Evolutionary conservation across 768 basidiomycete genomes (phyloP).

Genomic region (Suillus alpinus): DNA sequence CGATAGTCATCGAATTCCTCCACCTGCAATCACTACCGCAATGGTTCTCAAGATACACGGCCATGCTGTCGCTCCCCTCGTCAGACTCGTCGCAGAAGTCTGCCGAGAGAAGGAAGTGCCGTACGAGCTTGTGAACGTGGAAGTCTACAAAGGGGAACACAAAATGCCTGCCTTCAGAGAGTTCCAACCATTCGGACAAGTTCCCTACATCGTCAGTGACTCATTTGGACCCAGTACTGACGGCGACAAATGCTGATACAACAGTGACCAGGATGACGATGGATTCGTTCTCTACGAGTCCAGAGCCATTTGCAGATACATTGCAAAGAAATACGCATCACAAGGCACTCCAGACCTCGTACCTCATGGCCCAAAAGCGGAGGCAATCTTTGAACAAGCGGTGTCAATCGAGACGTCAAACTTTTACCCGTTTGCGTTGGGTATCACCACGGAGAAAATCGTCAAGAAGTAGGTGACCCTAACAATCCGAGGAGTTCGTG

Average conservation of each 20-base stretch:
- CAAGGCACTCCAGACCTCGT: conserved; percentile 47
- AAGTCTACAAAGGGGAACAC: conserved; percentile 15
- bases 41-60: conserved; percentile 20
- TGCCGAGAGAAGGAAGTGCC: conserved; percentile 12
- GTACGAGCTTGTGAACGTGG: conserved; percentile 23
- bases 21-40: neutral
- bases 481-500: neutral
- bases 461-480: conserved; percentile 42
- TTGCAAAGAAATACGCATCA: conserved; percentile 47
- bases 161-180: conserved; percentile 18
- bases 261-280: conserved; percentile 42
- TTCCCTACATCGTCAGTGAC: conserved; percentile 26
- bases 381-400: conserved; percentile 45
- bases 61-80: conserved; percentile 8
- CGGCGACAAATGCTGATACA: neutral
- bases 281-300: conserved; percentile 56
- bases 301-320: conserved; percentile 54
- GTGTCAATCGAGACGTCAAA: conserved; percentile 32
- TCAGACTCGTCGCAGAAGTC: conserved; percentile 16
- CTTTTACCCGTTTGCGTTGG: conserved; percentile 48
- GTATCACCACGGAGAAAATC: conserved; percentile 46
- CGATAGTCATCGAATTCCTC: neutral
- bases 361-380: conserved; percentile 36
- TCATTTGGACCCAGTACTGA: neutral
- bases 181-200: conserved; percentile 34